Evolutionary conservation across 208 protist genomes (phyloP).

Genomic region (Trypanosoma avium): DNA sequence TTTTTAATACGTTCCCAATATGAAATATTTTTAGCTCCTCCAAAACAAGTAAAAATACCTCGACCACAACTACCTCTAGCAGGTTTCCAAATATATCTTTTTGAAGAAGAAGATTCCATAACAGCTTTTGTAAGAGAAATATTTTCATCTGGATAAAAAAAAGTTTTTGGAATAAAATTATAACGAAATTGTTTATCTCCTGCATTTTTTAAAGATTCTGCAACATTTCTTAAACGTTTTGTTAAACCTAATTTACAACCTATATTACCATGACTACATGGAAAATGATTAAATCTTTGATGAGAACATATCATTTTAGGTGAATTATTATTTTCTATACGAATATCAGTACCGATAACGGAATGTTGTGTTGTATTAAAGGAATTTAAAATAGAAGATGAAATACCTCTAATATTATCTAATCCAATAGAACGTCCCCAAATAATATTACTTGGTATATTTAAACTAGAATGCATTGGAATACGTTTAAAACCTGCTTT

Average conservation of each 20-base stretch:
- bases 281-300: conserved; percentile 90
- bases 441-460: conserved; percentile 57
- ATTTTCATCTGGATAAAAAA: conserved; percentile 78
- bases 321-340: conserved; percentile 17
- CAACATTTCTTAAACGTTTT: conserved; percentile 32
- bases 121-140: conserved; percentile 45
- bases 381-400: too few species aligned
- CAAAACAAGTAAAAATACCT: conserved; percentile 76
- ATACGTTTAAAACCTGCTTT: conserved; percentile 82
- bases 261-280: conserved; percentile 69
- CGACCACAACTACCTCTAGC: conserved; percentile 88
- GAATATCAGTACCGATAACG: too few species aligned
- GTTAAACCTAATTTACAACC: conserved; percentile 87
- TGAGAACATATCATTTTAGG: conserved; percentile 21
- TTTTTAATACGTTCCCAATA: conserved; percentile 54
- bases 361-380: too few species aligned
- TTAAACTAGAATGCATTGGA: conserved; percentile 15
- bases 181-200: conserved; percentile 29
- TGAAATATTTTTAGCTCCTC: conserved; percentile 35
- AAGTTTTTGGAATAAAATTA: conserved; percentile 75
- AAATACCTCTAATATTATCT: conserved; percentile 1
- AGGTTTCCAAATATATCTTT: conserved; percentile 90
- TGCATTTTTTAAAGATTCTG: conserved; percentile 9
- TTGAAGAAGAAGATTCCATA: conserved; percentile 24
- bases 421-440: conserved; percentile 75